These are phyloP conservation scores for Pisolithus albus DNA, from an alignment of 768 basidiomycete genomes.

Conservation along the genomic window DNA sequence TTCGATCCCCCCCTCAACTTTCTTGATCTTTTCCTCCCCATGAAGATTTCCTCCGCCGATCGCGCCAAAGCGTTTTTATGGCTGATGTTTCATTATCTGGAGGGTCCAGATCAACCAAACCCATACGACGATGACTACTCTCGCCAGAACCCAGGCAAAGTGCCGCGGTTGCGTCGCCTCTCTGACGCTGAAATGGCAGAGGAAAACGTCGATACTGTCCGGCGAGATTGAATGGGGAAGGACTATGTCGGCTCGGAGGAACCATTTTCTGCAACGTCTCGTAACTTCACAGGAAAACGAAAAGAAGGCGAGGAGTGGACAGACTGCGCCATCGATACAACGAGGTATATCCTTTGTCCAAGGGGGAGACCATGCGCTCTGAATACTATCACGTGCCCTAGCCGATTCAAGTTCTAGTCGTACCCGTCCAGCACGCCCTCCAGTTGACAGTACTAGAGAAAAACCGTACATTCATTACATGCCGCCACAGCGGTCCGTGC, in stretches of 20 bases:
- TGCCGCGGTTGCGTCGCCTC: constrained; percentile 53
- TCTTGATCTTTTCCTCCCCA: constrained; percentile 79
- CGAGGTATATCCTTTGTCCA: constrained; percentile 11
- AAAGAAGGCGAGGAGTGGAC: constrained; percentile 37
- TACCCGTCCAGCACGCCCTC: constrained; percentile 18
- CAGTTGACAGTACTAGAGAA: constrained; percentile 21
- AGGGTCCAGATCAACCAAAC: constrained; percentile 55
- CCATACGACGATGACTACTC: constrained; percentile 71
- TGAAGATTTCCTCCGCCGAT: constrained; percentile 60
- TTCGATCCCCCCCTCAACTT: constrained; percentile 73
- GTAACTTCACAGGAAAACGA: constrained; percentile 50
- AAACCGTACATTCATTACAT: constrained; percentile 31
- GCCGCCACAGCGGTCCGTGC: constrained; percentile 21
- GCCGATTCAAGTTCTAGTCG: constrained; percentile 21
- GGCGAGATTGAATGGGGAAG: constrained; percentile 77
- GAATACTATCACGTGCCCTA: constrained; percentile 3
- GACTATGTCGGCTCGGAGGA: constrained; percentile 66
- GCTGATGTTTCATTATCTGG: constrained; percentile 78
- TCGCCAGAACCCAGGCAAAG: constrained; percentile 49
- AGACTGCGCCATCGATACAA: constrained; percentile 24
- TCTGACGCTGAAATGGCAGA: constrained; percentile 44
- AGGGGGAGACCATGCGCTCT: not conserved
- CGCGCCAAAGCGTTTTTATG: constrained; percentile 79
- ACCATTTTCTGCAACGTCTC: constrained; percentile 63
- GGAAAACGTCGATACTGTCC: constrained; percentile 73